phyloP scores from a whole-genome alignment of 306 rosid species.

The Dalbergia cochinchinensis region DNA sequence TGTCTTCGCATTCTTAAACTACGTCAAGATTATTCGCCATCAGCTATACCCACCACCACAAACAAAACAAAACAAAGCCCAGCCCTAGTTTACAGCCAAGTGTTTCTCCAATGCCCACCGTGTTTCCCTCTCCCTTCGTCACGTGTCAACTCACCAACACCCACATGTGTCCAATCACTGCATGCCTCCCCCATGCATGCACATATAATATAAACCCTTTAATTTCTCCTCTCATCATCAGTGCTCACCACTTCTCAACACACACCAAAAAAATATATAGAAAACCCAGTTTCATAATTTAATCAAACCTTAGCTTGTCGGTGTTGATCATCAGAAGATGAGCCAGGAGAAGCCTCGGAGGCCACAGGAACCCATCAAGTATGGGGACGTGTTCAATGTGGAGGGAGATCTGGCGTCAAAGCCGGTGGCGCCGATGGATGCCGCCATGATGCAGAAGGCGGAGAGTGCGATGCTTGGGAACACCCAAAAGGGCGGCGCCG shows the following conservation, averaged over 20 bases:
- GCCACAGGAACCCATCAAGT: slow-evolving; percentile 46
- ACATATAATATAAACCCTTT: slow-evolving; percentile 26
- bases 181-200: slow-evolving; percentile 46
- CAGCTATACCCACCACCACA: too few species aligned
- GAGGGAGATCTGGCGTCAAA: slow-evolving; percentile 54
- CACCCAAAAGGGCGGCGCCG: slow-evolving; percentile 55
- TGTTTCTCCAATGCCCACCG: slow-evolving; percentile 24
- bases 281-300: not conserved
- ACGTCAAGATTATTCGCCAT: not conserved
- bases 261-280: not conserved
- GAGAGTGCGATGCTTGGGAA: slow-evolving; percentile 55
- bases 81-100: slow-evolving; percentile 31
- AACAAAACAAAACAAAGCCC: not conserved
- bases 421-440: slow-evolving; percentile 57
- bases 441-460: slow-evolving; percentile 55
- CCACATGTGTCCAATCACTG: slow-evolving; percentile 22
- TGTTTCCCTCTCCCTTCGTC: slow-evolving; percentile 26
- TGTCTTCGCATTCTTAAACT: slow-evolving; percentile 2
- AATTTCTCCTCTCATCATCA: not conserved
- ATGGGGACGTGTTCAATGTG: slow-evolving; percentile 57
- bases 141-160: not conserved
- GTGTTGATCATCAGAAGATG: slow-evolving; percentile 28
- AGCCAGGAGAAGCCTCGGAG: slow-evolving; percentile 59
- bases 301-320: not conserved
- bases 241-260: not conserved